Conservation (phyloP, 116 monocot genomes). For the Phalaenopsis hybrid region DNA sequence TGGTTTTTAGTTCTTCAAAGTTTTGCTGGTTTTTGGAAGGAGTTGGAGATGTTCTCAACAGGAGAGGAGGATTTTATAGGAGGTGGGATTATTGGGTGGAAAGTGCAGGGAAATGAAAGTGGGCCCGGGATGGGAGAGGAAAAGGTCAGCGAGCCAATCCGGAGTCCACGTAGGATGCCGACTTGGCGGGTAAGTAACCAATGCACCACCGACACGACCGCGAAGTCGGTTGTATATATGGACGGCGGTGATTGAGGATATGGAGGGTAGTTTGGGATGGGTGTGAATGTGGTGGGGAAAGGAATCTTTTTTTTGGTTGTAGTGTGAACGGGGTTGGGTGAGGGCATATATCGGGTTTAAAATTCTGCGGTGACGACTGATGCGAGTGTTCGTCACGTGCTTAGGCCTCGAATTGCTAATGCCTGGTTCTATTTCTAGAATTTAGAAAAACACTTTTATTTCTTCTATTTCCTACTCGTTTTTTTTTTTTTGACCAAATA, state of each 20-base stretch:
- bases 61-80: neutral
- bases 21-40: neutral
- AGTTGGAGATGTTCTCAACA: neutral
- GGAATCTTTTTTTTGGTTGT: neutral
- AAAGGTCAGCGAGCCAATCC: neutral
- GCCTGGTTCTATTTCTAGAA: too few relatives aligned
- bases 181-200: neutral
- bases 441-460: too few relatives aligned
- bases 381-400: neutral
- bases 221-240: neutral
- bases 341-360: neutral
- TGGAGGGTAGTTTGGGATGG: neutral
- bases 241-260: neutral
- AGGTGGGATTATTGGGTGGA: neutral
- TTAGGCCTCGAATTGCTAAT: neutral
- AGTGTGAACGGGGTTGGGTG: neutral
- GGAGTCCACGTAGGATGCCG: neutral
- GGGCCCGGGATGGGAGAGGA: neutral
- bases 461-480: too few relatives aligned
- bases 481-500: too few relatives aligned
- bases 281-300: slow-evolving; percentile 1
- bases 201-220: neutral
- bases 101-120: neutral
- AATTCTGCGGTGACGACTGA: neutral
- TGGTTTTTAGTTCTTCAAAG: neutral